Evolutionary conservation across 441 rosid genomes (phyloP), one percentile per base, ranked within the genome.

Genomic region (Croton laevigatus): DNA sequence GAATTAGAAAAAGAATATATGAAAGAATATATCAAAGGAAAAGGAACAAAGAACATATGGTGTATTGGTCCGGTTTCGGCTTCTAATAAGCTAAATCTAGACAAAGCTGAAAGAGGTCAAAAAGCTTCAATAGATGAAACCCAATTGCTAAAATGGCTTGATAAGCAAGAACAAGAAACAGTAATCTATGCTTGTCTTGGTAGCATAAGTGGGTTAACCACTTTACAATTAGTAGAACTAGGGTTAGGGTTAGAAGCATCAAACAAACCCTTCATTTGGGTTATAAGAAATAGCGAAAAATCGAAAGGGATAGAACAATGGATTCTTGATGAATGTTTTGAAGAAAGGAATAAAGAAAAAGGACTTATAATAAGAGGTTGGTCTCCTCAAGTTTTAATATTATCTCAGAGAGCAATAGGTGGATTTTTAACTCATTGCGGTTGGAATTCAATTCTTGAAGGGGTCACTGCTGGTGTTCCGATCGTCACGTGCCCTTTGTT

Each of bases 251-350:
- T 84, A 14, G 88, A 84, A 71, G 76, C 81, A 14, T 80, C 83
- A 23, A 69, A 45, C 14, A 46, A 66, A 3, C 75, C 87, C 4
- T 88, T 78, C 58, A 76, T 89, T 16, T 89, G 95, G 95, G 95
- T 83, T 8, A 77, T 79, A 40, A 75, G 85, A 78, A 72, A 64
- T 4, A 76, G 79, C 7, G 63, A 71, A 10, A 81, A 51, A 38
- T 73, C 77, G 6, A 40, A 71, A 12, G 87, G 70, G 10, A 10
- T 90, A 11, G 62, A 40, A 6, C 2, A 40, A 40, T 40, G 44
- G 44, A 40, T 40, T 8, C 8, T 40, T 40, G 44, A 40, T 40
- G 44, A 40, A 40, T 40, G 0, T 80, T 83, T 83, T 6, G 88
- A 86, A 14, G 22, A 51, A 17, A 83, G 90, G 73, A 65, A 44